These are phyloP conservation scores for Populus hybrid DNA, from an alignment of 441 rosid genomes.

Conservation along the genomic window DNA sequence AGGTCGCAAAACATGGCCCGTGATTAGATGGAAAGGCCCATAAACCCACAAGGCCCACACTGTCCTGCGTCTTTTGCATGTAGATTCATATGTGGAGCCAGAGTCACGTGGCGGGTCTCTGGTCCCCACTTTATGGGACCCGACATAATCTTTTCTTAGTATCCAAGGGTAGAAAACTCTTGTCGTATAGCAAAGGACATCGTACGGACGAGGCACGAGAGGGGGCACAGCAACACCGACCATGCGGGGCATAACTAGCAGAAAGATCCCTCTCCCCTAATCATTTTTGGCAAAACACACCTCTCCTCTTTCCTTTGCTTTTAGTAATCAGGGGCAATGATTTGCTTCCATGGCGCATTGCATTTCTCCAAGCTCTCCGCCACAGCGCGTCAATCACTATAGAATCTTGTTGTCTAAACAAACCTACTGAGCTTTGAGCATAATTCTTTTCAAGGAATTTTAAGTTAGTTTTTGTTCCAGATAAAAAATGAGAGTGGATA, in stretches of 20 bases:
- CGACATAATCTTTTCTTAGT: neutral
- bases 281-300: neutral
- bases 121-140: neutral
- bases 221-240: slow-evolving; percentile 5
- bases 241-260: neutral
- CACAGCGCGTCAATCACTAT: too few species aligned
- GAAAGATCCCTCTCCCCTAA: neutral
- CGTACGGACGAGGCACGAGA: slow-evolving; percentile 14
- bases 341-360: too few species aligned
- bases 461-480: too few species aligned
- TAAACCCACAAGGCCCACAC: neutral
- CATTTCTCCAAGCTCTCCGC: too few species aligned
- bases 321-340: too few species aligned
- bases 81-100: neutral
- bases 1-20: neutral
- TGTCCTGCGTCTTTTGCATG: neutral
- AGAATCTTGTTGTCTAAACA: too few species aligned
- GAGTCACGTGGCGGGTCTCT: neutral
- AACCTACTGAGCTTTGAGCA: too few species aligned
- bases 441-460: too few species aligned
- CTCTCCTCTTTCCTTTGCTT: neutral
- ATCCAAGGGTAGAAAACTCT: neutral
- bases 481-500: too few species aligned
- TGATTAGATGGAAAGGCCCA: neutral
- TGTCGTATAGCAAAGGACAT: neutral